Evolutionary conservation across 352 stramenopile species (phyloP).

Genomic region (Phytopythium kandeliae): DNA sequence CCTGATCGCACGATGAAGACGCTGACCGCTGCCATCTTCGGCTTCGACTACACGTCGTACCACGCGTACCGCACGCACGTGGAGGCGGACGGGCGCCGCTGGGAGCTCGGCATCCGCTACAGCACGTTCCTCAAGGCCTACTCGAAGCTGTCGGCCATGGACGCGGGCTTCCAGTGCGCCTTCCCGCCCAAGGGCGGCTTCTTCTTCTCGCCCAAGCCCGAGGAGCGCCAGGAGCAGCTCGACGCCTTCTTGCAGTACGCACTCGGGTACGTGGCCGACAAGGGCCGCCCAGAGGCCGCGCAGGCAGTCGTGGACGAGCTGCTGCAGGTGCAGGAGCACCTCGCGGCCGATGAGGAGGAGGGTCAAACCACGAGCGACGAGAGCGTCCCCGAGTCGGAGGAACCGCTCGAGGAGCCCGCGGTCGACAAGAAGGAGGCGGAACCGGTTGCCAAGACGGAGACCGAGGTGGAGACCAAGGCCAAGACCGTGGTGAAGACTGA

Average conservation of each 20-base stretch:
- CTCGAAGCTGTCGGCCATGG: slow-evolving; percentile 28
- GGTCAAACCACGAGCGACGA: slow-evolving; percentile 24
- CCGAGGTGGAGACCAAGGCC: slow-evolving; percentile 1
- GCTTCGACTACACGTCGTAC: slow-evolving; percentile 33
- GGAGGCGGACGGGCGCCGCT: slow-evolving; percentile 25
- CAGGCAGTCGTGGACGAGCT: slow-evolving; percentile 45
- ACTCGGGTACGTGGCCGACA: slow-evolving; percentile 30
- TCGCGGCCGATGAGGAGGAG: slow-evolving; percentile 7
- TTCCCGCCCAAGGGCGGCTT: slow-evolving; percentile 63
- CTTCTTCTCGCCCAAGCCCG: slow-evolving; percentile 58
- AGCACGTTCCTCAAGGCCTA: slow-evolving; percentile 62
- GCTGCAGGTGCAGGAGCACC: slow-evolving; percentile 41
- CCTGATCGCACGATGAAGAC: too few species aligned
- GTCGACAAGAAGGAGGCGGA: neutral
- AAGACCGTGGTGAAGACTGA: slow-evolving; percentile 4
- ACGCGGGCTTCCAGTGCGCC: slow-evolving; percentile 35
- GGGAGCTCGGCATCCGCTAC: slow-evolving; percentile 53
- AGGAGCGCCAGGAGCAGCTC: slow-evolving; percentile 52
- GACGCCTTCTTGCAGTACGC: slow-evolving; percentile 53
- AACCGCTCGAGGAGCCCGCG: slow-evolving; percentile 11
- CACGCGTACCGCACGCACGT: slow-evolving; percentile 62
- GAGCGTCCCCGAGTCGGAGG: slow-evolving; percentile 25
- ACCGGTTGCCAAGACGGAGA: neutral
- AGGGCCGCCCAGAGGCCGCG: slow-evolving; percentile 20
- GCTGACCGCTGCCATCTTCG: slow-evolving; percentile 27